phyloP scores from a whole-genome alignment of 2,329 filamentous ascomycete genomes.

The Phialocephala subalpina region DNA sequence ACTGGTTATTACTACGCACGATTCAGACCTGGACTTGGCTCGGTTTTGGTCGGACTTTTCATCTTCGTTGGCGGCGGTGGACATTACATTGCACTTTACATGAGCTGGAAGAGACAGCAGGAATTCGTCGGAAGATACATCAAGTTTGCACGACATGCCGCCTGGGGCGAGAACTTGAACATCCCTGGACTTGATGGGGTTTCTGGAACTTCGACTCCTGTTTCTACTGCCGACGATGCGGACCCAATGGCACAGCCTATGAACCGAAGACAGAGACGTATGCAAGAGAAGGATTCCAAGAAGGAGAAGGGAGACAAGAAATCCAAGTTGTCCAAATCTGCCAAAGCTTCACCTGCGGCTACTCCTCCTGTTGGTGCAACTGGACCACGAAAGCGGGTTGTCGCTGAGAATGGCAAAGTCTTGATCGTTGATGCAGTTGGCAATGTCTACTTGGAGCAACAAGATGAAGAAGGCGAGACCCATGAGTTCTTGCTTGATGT shows the following conservation, averaged over 20 bases:
- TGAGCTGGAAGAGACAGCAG: constrained; percentile 88
- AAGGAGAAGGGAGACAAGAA: constrained; percentile 71
- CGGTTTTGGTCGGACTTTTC: constrained; percentile 83
- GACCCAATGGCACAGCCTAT: constrained; percentile 61
- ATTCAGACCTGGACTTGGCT: constrained; percentile 88
- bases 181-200: constrained; percentile 70
- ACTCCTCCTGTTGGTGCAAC: constrained; percentile 62
- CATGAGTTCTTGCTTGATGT: constrained; percentile 90
- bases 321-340: constrained; percentile 55
- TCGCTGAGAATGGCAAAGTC: constrained; percentile 94
- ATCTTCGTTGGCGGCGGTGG: constrained; percentile 82
- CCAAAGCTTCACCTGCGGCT: constrained; percentile 49
- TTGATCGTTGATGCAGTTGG: constrained; percentile 91
- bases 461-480: constrained; percentile 84
- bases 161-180: constrained; percentile 85
- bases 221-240: constrained; percentile 55
- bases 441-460: constrained; percentile 94
- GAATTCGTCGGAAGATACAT: constrained; percentile 95
- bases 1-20: constrained; percentile 98
- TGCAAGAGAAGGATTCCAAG: constrained; percentile 85
- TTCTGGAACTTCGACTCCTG: constrained; percentile 51
- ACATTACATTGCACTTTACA: constrained; percentile 86
- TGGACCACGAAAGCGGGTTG: constrained; percentile 84
- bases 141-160: constrained; percentile 83
- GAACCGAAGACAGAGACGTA: constrained; percentile 87